A percentile compares a stretch with the other conserved stretches of the same genome.
Evolutionary conservation across 116 monocot genomes (phyloP).

Genomic region (Zostera marina): DNA sequence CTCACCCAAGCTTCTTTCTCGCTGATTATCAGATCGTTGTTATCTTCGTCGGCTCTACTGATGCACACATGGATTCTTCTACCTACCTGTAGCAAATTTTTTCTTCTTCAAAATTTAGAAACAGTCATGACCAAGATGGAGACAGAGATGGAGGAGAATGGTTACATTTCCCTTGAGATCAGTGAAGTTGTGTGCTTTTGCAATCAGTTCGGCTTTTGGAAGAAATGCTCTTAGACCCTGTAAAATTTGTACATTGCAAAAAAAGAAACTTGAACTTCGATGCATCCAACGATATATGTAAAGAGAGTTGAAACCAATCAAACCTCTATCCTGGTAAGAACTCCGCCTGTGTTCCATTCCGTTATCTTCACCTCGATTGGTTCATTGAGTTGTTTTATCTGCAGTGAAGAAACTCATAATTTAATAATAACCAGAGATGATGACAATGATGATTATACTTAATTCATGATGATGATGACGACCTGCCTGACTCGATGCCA

Average conservation of each 20-base stretch:
- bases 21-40: constrained; percentile 76
- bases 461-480: constrained; percentile 14
- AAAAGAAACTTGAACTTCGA: neutral
- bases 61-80: constrained; percentile 50
- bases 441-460: neutral
- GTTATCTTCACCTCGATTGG: constrained; percentile 81
- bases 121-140: neutral
- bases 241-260: neutral
- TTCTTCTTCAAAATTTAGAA: neutral
- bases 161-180: constrained; percentile 86
- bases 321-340: constrained; percentile 93
- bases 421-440: neutral
- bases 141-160: neutral
- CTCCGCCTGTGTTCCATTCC: constrained; percentile 98
- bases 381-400: constrained; percentile 87
- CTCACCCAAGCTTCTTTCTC: constrained; percentile 95
- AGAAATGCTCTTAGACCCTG: constrained; percentile 94
- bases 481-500: constrained; percentile 99
- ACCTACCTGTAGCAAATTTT: constrained; percentile 43
- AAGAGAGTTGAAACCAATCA: neutral
- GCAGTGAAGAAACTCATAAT: constrained; percentile 9
- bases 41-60: constrained; percentile 56
- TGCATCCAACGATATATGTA: neutral
- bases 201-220: constrained; percentile 89
- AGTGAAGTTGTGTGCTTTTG: constrained; percentile 50